phyloP scores from a whole-genome alignment of 1,284 basidiomycete species.

The Boletus semigastroideus region DNA sequence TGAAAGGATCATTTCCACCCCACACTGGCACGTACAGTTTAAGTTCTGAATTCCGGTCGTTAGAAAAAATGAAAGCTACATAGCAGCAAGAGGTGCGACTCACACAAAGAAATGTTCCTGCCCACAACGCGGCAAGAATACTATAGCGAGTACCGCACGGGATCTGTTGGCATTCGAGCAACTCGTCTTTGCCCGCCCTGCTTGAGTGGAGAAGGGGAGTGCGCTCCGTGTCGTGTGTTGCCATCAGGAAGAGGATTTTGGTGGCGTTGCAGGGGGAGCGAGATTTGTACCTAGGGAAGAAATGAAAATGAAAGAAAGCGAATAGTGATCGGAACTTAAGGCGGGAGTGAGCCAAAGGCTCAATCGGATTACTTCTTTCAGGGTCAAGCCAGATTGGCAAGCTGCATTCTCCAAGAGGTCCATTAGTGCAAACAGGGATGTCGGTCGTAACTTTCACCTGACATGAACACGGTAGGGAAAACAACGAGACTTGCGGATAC shows the following conservation, averaged over 20 bases:
- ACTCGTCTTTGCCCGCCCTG: background rate
- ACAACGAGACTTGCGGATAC: no score
- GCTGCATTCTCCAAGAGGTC: no score
- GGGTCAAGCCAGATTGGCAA: no score
- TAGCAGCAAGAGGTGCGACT: slow-evolving; percentile 1
- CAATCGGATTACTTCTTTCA: no score
- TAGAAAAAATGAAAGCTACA: background rate
- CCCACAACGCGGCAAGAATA: slow-evolving; percentile 19
- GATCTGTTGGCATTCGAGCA: slow-evolving; percentile 9
- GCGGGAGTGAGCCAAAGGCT: no score
- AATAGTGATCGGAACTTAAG: background rate
- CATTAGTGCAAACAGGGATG: no score
- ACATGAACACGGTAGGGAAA: no score
- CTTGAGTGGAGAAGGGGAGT: slow-evolving; percentile 8
- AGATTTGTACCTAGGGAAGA: background rate
- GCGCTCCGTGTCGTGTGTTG: slow-evolving; percentile 2
- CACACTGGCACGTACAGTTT: slow-evolving; percentile 15
- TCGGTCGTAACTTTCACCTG: no score
- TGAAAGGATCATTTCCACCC: background rate
- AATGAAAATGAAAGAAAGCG: background rate
- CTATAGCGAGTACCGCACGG: slow-evolving; percentile 9
- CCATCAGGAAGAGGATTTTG: background rate
- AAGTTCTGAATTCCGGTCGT: slow-evolving; percentile 9
- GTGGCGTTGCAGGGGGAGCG: background rate
- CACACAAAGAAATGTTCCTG: slow-evolving; percentile 23